Conservation (phyloP, 1,284 basidiomycete genomes). For the Ganoderma lingzhi region DNA sequence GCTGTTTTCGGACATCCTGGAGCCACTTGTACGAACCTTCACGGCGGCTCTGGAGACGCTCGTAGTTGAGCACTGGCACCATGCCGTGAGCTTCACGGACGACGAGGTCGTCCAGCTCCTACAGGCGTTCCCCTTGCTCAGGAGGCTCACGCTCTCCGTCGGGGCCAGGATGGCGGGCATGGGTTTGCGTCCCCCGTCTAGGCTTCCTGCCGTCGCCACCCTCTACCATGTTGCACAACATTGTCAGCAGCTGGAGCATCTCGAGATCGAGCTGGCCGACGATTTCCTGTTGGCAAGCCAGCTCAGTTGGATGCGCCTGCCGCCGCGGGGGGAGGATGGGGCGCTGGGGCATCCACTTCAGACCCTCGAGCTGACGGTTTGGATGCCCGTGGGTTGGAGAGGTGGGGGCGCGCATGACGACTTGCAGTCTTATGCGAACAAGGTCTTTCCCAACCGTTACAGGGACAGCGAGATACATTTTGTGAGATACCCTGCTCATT, state of each 20-base stretch:
- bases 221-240: not conserved
- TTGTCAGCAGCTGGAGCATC: not conserved
- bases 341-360: not conserved
- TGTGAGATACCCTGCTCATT: not conserved
- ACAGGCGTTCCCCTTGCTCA: not conserved
- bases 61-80: not conserved
- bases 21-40: not conserved
- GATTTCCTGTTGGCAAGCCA: not conserved
- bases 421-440: not conserved
- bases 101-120: not conserved
- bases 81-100: not conserved
- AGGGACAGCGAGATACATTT: conserved; percentile 5
- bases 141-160: not conserved
- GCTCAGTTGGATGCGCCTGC: not conserved
- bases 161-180: not conserved
- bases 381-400: not conserved
- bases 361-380: not conserved
- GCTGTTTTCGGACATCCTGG: not conserved
- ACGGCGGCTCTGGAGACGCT: not conserved
- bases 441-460: not conserved
- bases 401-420: not conserved
- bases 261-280: not conserved
- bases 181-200: not conserved
- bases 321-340: not conserved
- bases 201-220: not conserved